A percentile compares a stretch with the other conserved stretches of the same genome.
These are phyloP conservation scores for Asterophora lycoperdoides DNA, from an alignment of 768 basidiomycete genomes.

Conservation along the genomic window DNA sequence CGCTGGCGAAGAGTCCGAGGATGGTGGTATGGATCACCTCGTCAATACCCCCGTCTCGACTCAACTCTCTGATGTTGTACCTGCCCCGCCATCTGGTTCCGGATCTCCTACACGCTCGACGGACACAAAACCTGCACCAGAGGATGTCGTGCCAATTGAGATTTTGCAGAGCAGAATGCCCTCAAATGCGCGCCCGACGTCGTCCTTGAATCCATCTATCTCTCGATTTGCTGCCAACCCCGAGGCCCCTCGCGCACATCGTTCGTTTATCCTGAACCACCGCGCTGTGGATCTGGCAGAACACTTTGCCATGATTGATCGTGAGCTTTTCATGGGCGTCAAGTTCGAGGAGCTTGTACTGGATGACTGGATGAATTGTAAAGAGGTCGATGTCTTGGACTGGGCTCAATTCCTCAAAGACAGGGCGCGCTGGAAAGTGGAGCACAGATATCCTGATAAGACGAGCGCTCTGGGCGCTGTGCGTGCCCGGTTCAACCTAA, in stretches of 20 bases:
- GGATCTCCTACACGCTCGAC: slow-evolving; percentile 28
- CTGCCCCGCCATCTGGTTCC: slow-evolving; percentile 22
- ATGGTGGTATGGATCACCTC: background rate
- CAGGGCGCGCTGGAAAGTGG: slow-evolving; percentile 61
- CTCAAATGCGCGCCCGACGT: slow-evolving; percentile 16
- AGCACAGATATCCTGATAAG: slow-evolving; percentile 52
- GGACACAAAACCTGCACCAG: slow-evolving; percentile 47
- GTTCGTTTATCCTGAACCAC: slow-evolving; percentile 67
- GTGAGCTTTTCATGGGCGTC: slow-evolving; percentile 79
- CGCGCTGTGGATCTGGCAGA: slow-evolving; percentile 62
- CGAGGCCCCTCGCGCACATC: slow-evolving; percentile 45
- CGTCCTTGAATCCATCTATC: slow-evolving; percentile 21
- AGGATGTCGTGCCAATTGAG: slow-evolving; percentile 64
- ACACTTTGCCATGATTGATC: slow-evolving; percentile 85
- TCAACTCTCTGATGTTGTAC: slow-evolving; percentile 25
- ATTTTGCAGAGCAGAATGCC: slow-evolving; percentile 59
- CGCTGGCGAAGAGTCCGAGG: slow-evolving; percentile 5
- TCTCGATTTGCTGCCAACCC: slow-evolving; percentile 31
- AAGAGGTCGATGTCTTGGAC: slow-evolving; percentile 69
- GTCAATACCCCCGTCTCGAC: slow-evolving; percentile 32
- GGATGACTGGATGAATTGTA: slow-evolving; percentile 61
- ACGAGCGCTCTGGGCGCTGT: slow-evolving; percentile 71
- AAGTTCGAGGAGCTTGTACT: slow-evolving; percentile 87
- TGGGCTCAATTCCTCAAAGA: slow-evolving; percentile 84
- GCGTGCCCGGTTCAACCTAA: slow-evolving; percentile 79